Conservation (phyloP, 441 rosid species). For the Adansonia rubrostipa region DNA sequence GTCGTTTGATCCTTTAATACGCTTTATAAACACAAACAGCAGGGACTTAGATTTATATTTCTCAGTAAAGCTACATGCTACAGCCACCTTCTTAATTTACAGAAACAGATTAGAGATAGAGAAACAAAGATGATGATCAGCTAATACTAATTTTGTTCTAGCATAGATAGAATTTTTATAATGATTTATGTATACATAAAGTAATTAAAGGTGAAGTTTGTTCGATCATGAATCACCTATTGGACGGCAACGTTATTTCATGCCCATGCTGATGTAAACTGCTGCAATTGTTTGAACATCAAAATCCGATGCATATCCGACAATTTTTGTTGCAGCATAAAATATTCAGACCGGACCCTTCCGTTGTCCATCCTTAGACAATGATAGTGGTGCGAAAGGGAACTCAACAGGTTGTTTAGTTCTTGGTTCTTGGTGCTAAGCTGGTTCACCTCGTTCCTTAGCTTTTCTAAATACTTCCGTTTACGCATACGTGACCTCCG, state of each 20-base stretch:
- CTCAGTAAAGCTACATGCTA: too few species aligned
- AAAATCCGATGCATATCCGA: slow-evolving; percentile 53
- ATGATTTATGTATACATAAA: slow-evolving; percentile 26
- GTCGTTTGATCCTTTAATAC: too few species aligned
- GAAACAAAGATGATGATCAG: neutral
- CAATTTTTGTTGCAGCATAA: slow-evolving; percentile 59
- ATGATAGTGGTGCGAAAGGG: slow-evolving; percentile 40
- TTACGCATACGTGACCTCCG: slow-evolving; percentile 73
- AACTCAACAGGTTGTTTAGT: slow-evolving; percentile 46
- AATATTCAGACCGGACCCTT: slow-evolving; percentile 51
- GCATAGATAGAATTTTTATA: slow-evolving; percentile 23
- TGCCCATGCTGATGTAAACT: slow-evolving; percentile 58
- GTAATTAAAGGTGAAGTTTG: slow-evolving; percentile 43
- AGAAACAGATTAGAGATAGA: neutral
- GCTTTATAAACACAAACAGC: too few species aligned
- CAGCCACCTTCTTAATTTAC: slow-evolving; percentile 16
- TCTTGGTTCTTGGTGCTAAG: slow-evolving; percentile 60
- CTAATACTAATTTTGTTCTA: slow-evolving; percentile 21
- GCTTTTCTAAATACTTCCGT: slow-evolving; percentile 60
- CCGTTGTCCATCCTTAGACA: slow-evolving; percentile 49
- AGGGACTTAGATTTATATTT: too few species aligned
- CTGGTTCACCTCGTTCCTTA: slow-evolving; percentile 59
- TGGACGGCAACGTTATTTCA: slow-evolving; percentile 35
- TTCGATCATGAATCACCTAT: slow-evolving; percentile 33
- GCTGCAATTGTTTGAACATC: slow-evolving; percentile 59